phyloP scores from a whole-genome alignment of 768 basidiomycete genomes.

The Multifurca ochricompacta region DNA sequence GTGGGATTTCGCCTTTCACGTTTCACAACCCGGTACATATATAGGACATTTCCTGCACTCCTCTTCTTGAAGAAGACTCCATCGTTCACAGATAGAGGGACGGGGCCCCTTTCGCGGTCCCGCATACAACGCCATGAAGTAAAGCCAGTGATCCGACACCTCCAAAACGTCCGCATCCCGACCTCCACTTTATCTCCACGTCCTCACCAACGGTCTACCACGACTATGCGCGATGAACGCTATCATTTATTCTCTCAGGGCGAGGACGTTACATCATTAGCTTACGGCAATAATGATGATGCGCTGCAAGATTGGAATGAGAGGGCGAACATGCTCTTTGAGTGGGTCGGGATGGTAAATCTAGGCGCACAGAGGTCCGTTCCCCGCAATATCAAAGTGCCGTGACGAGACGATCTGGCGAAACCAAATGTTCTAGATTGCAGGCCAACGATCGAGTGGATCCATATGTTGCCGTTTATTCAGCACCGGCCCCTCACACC shows the following conservation, averaged over 20 bases:
- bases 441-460: slow-evolving; percentile 56
- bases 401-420: not conserved
- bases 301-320: slow-evolving; percentile 44
- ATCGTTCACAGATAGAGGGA: not conserved
- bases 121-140: slow-evolving; percentile 16
- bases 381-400: not conserved
- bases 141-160: slow-evolving; percentile 23
- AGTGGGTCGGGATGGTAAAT: slow-evolving; percentile 68
- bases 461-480: slow-evolving; percentile 62
- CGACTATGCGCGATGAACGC: slow-evolving; percentile 1
- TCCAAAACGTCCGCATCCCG: slow-evolving; percentile 38
- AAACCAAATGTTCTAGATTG: slow-evolving; percentile 34
- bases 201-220: slow-evolving; percentile 20
- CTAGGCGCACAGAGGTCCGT: slow-evolving; percentile 57
- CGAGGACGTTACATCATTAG: not conserved
- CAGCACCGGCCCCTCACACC: slow-evolving; percentile 38
- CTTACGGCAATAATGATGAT: slow-evolving; percentile 29
- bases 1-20: slow-evolving; percentile 19
- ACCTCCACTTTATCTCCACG: slow-evolving; percentile 26
- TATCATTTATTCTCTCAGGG: not conserved
- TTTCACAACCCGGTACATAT: slow-evolving; percentile 7
- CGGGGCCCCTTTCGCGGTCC: not conserved
- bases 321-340: slow-evolving; percentile 42
- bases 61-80: not conserved
- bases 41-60: not conserved